Evolutionary conservation across 2,329 filamentous ascomycete genomes (phyloP).

Genomic region (Aspergillus pseudoterreus): DNA sequence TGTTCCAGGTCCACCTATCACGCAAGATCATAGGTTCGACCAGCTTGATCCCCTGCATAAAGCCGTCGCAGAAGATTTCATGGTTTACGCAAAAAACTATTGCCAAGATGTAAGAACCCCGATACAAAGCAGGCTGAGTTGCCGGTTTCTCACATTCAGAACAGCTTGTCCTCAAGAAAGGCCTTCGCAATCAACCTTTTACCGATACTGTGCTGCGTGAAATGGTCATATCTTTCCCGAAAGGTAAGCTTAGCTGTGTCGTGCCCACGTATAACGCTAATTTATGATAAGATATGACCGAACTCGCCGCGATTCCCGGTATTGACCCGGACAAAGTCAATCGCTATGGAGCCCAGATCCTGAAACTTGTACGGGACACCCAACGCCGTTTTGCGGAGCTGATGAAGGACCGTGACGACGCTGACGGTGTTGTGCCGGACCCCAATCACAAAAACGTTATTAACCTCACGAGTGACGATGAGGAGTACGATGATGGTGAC

Average conservation of each 20-base stretch:
- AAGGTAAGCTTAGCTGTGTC: conserved; percentile 24
- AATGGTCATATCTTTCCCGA: conserved; percentile 47
- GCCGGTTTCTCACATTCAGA: background rate
- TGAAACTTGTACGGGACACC: conserved; percentile 40
- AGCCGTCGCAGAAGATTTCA: conserved; percentile 47
- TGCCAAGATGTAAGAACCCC: conserved; percentile 39
- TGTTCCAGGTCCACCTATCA: conserved; percentile 45
- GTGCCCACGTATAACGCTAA: conserved; percentile 9
- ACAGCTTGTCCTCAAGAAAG: conserved; percentile 42
- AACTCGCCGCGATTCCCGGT: conserved; percentile 38
- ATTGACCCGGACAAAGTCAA: conserved; percentile 45
- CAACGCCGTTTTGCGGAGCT: conserved; percentile 41
- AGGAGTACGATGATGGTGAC: conserved; percentile 37
- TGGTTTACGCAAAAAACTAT: conserved; percentile 41
- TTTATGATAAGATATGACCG: conserved; percentile 27
- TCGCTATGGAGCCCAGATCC: conserved; percentile 41
- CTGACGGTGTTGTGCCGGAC: conserved; percentile 47
- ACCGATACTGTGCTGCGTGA: conserved; percentile 45
- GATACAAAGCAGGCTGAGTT: too few relatives aligned
- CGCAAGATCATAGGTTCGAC: conserved; percentile 39
- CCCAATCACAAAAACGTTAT: conserved; percentile 46
- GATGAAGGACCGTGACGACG: conserved; percentile 41
- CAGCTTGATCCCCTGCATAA: conserved; percentile 41
- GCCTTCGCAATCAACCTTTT: conserved; percentile 45
- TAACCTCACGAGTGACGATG: conserved; percentile 35